Conservation (phyloP, 2,329 filamentous ascomycete genomes). For the Penicillium sp. region DNA sequence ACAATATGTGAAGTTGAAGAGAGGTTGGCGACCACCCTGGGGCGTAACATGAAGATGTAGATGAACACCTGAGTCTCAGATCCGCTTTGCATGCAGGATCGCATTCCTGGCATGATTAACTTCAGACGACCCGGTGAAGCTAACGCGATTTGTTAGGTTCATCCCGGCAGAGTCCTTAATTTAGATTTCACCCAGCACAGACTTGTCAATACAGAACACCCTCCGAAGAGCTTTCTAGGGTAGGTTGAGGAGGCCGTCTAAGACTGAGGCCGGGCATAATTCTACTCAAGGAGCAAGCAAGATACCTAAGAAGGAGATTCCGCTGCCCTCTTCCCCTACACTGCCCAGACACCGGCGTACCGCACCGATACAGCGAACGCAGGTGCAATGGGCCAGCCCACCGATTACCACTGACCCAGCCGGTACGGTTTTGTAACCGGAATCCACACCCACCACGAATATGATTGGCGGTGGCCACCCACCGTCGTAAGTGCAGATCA, state of each 20-base stretch:
- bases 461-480: slow-evolving; percentile 8
- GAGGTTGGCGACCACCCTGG: no score
- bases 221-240: no score
- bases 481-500: slow-evolving; percentile 25
- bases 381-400: background rate
- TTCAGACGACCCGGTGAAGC: slow-evolving; percentile 2
- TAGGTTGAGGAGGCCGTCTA: no score
- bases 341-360: background rate
- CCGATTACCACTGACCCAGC: background rate
- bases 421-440: slow-evolving; percentile 14
- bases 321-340: background rate
- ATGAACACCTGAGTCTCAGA: no score
- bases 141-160: slow-evolving; percentile 14
- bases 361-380: background rate
- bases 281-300: no score
- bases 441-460: background rate
- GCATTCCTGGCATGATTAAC: background rate
- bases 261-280: no score
- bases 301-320: no score
- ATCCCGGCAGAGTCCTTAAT: slow-evolving; percentile 14
- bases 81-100: background rate
- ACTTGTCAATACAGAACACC: no score
- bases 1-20: no score
- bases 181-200: slow-evolving; percentile 7
- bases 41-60: no score